These are phyloP conservation scores for Scedosporium dehoogii DNA, from an alignment of 2,329 filamentous ascomycete species.

Conservation along the genomic window DNA sequence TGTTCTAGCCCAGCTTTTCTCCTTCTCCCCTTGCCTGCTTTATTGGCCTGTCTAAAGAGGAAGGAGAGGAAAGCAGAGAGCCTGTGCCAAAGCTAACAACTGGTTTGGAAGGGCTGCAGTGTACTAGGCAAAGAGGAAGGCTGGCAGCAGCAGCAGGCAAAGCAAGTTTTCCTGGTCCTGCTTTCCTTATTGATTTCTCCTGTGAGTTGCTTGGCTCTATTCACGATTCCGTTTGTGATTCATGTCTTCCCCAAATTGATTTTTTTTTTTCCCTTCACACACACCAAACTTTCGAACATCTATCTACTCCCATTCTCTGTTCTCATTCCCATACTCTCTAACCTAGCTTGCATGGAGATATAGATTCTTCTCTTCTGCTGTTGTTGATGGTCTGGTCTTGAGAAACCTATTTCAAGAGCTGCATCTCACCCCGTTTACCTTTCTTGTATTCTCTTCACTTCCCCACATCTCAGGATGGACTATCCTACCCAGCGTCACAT, in stretches of 20 bases:
- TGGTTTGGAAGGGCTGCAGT: background rate
- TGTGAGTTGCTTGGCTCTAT: background rate
- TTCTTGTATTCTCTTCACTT: no score
- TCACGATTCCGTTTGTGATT: background rate
- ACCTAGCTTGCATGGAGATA: background rate
- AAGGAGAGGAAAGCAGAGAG: background rate
- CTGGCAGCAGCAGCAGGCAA: no score
- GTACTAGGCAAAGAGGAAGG: no score
- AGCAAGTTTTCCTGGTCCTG: background rate
- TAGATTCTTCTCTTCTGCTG: background rate
- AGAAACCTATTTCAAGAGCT: no score
- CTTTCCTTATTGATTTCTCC: background rate
- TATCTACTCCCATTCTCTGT: background rate
- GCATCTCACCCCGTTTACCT: no score
- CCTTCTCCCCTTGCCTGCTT: background rate
- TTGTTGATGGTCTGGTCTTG: no score
- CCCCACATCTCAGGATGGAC: no score
- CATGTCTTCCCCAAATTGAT: background rate
- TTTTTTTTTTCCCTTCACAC: background rate
- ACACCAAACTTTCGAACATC: background rate
- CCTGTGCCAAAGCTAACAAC: background rate
- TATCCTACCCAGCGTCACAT: no score
- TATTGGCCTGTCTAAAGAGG: background rate
- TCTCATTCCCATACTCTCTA: background rate
- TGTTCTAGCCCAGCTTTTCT: background rate